Evolutionary conservation across 2,329 filamentous ascomycete species (phyloP).

Genomic region (Simplicillium sp.): DNA sequence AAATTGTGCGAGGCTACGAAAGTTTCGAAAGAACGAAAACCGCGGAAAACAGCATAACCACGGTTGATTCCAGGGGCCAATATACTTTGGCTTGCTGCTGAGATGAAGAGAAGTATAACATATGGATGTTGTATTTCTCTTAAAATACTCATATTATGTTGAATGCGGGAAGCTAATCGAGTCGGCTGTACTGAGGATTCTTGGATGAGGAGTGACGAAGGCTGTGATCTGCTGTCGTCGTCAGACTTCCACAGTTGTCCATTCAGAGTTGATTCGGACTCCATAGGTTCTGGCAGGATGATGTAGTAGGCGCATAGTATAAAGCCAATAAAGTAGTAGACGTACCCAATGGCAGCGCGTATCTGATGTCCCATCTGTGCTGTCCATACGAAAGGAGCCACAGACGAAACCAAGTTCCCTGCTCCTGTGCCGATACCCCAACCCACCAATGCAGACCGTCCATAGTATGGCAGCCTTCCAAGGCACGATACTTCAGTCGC

Average conservation of each 20-base stretch:
- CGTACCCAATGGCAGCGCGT: constrained; percentile 16
- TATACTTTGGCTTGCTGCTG: constrained; percentile 1
- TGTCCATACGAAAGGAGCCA: constrained; percentile 19
- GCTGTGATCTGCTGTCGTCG: not conserved
- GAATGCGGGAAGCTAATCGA: no score
- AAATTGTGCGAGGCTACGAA: constrained; percentile 18
- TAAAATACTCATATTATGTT: no score
- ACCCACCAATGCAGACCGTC: constrained; percentile 19
- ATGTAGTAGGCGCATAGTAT: constrained; percentile 18
- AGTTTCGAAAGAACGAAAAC: constrained; percentile 16
- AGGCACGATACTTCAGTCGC: constrained; percentile 22
- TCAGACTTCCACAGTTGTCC: constrained; percentile 7
- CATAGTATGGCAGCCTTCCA: constrained; percentile 18
- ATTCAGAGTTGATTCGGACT: constrained; percentile 7
- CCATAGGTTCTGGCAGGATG: constrained; percentile 15
- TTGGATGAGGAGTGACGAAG: no score
- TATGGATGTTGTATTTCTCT: no score
- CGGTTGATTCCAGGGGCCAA: constrained; percentile 18
- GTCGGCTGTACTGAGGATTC: no score
- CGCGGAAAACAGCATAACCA: constrained; percentile 12
- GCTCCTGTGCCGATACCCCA: constrained; percentile 24
- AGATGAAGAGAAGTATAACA: no score
- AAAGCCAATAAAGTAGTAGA: constrained; percentile 15
- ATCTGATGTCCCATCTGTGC: constrained; percentile 16
- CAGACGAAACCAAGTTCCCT: constrained; percentile 16